Percentiles rank a stretch among this genome's conserved stretches.
Evolutionary conservation across 192 early-diverging fungal species (phyloP).

Genomic region (Backusella westeae): DNA sequence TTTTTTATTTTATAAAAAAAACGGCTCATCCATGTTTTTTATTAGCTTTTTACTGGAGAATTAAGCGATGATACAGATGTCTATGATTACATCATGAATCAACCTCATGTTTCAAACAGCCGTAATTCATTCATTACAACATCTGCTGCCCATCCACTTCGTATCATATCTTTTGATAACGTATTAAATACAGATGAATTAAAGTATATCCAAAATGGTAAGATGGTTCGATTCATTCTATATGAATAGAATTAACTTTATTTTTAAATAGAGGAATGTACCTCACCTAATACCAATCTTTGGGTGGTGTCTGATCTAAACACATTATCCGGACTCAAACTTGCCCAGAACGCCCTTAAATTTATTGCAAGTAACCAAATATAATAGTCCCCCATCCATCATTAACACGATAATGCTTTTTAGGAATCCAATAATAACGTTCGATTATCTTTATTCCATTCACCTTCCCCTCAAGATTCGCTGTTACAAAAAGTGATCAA

Average conservation of each 20-base stretch:
- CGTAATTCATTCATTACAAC: conserved; percentile 70
- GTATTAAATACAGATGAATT: not conserved
- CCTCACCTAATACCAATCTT: conserved; percentile 29
- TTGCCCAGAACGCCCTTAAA: conserved; percentile 50
- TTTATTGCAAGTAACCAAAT: conserved; percentile 30
- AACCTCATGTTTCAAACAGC: conserved; percentile 51
- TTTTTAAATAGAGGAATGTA: conserved; percentile 1
- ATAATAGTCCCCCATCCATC: not conserved
- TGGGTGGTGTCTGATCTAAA: conserved; percentile 61
- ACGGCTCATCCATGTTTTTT: not conserved
- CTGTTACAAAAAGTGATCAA: not conserved
- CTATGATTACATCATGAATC: conserved; percentile 70
- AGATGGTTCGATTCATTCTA: not conserved
- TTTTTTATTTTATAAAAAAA: too few relatives aligned
- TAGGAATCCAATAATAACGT: conserved; percentile 33
- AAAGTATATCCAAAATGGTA: conserved; percentile 9
- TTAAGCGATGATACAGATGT: conserved; percentile 55
- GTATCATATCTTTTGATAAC: conserved; percentile 35
- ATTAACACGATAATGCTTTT: not conserved
- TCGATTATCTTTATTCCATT: conserved; percentile 49
- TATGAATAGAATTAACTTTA: not conserved
- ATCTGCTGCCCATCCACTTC: conserved; percentile 41
- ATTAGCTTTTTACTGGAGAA: conserved; percentile 50
- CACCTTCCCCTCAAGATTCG: not conserved
- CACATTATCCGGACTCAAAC: conserved; percentile 41